Evolutionary conservation across 2,329 filamentous ascomycete species (phyloP), one percentile per base, ranked within the genome.

Genomic region (Ciborinia camelliae): DNA sequence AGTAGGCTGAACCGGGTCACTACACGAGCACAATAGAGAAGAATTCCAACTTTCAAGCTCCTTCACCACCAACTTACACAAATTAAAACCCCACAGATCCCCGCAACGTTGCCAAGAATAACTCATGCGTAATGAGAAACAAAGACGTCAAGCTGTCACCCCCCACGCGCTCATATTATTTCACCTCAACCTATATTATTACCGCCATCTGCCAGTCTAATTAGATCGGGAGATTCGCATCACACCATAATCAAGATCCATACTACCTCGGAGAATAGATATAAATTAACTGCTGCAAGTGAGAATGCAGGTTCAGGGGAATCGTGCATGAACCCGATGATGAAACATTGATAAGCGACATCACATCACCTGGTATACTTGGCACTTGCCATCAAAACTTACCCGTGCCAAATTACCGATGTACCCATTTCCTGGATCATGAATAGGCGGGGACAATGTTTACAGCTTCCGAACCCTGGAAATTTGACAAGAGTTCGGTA

Each of bases 261-360:
- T 9, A 47, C 14, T 26, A 26, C 14, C 23, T 26, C 9, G 15
- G 15, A 14, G 30, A 23, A 10, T 47, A 20, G 12, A 23, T 12
- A 4, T 1, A 23, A 10, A 59, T 20, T 20, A 4, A 20, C 35
- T 15, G 26, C 8, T 26, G 8, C 20, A 18, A 6, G 30, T 47
- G 10, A 59, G 12, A 35, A 26, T 45, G 14, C n/a, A 58, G 28
- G 30, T 45, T 18, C 12, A 3, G 4, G 3, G 14, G n/a, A 12
- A 23, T 14, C 14, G n/a, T 23, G 9, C 8, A 20, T 47, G 28
- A 32, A 35, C 12, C 55, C 14, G 41, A 14, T 59, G n/a, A 47
- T 59, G 41, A 47, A 59, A 59, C 41, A 59, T 18, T 23, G 30
- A 59, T 47, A 26, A 47, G 41, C 41, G 41, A 59, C 12, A 4